Conservation (phyloP, 164 flowering plant genomes). For the Vitis rotundifolia region DNA sequence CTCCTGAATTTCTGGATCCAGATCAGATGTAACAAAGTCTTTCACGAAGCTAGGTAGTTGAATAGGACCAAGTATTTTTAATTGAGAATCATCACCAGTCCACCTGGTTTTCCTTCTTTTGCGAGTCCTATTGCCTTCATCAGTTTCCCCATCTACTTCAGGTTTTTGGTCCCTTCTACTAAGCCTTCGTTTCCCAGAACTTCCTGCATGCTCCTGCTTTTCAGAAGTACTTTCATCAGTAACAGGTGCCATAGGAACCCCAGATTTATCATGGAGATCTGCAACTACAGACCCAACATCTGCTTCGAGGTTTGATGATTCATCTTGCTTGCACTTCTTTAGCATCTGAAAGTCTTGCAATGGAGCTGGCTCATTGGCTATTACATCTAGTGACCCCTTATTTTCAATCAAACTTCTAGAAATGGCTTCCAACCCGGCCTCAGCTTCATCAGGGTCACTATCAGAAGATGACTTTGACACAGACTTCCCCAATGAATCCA, state of each 20-base stretch:
- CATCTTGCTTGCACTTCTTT: slow-evolving; percentile 19
- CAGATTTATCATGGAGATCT: neutral
- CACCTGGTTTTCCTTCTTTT: slow-evolving; percentile 40
- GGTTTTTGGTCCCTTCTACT: slow-evolving; percentile 25
- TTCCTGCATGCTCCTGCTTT: slow-evolving; percentile 22
- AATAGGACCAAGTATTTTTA: slow-evolving; percentile 45
- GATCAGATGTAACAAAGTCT: neutral
- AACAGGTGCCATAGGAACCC: slow-evolving; percentile 2
- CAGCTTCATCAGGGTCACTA: neutral
- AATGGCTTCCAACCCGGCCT: too few species aligned
- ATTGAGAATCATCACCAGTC: slow-evolving; percentile 22
- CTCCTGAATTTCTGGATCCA: slow-evolving; percentile 20
- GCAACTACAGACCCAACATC: slow-evolving; percentile 2
- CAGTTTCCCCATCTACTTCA: slow-evolving; percentile 17
- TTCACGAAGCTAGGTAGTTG: slow-evolving; percentile 36
- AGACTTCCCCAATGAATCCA: too few species aligned
- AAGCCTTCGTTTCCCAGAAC: slow-evolving; percentile 41
- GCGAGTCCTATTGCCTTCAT: slow-evolving; percentile 19
- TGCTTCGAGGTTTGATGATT: slow-evolving; percentile 8
- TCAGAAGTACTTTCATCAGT: slow-evolving; percentile 16
- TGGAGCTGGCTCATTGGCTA: slow-evolving; percentile 8
- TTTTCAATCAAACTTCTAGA: too few species aligned
- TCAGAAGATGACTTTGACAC: neutral
- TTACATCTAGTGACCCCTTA: too few species aligned
- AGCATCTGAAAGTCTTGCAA: neutral